phyloP scores from a whole-genome alignment of 2,329 filamentous ascomycete species.

The Curvularia lunata region DNA sequence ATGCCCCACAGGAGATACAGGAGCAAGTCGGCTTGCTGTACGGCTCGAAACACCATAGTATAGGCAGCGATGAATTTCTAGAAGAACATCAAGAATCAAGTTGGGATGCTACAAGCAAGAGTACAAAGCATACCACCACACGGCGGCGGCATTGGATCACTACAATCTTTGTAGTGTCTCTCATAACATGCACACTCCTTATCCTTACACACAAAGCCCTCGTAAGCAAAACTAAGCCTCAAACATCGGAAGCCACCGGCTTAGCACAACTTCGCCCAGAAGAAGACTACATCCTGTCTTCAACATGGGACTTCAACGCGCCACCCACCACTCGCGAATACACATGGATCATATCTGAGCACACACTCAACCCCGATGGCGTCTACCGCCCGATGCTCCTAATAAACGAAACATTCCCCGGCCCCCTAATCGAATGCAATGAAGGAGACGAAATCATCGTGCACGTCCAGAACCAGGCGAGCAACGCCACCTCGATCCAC shows the following conservation, averaged over 20 bases:
- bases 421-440: conserved; percentile 51
- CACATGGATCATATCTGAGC: conserved; percentile 66
- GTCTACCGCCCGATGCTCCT: conserved; percentile 52
- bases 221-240: not conserved
- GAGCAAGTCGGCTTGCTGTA: conserved; percentile 32
- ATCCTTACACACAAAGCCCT: not conserved
- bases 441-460: conserved; percentile 73
- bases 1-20: conserved; percentile 10
- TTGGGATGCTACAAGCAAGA: conserved; percentile 11
- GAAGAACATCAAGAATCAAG: conserved; percentile 20
- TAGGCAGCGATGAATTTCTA: conserved; percentile 6
- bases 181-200: conserved; percentile 20
- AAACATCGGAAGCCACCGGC: not conserved
- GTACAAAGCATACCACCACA: conserved; percentile 2
- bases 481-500: conserved; percentile 68
- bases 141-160: conserved; percentile 19
- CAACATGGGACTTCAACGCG: conserved; percentile 62
- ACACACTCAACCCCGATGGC: conserved; percentile 64
- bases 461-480: conserved; percentile 60
- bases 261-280: conserved; percentile 28
- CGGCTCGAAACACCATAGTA: conserved; percentile 15
- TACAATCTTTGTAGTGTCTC: conserved; percentile 15
- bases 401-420: conserved; percentile 51
- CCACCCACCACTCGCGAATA: conserved; percentile 62
- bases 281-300: conserved; percentile 59